Percentiles rank a stretch among this genome's conserved stretches.
Conservation (phyloP, 176 grass and related monocot species). For the Paspalum notatum region DNA sequence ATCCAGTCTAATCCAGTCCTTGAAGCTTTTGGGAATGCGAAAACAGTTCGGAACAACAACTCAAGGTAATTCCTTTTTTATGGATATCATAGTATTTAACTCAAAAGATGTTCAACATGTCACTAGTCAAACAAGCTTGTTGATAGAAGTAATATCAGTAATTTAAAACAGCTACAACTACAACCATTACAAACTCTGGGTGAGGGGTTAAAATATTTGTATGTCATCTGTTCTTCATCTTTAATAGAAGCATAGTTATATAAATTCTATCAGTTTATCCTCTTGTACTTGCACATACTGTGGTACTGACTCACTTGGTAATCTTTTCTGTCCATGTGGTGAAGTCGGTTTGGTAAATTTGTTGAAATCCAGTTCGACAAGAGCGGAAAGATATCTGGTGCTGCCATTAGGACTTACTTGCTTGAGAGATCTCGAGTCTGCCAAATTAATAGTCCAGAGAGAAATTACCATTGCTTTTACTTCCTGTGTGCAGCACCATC, state of each 20-base stretch:
- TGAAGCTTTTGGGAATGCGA: constrained; percentile 99
- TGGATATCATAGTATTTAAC: constrained; percentile 20
- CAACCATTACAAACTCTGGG: background rate
- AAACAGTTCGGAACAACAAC: constrained; percentile 99
- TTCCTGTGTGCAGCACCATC: constrained; percentile 89
- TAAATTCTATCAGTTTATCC: constrained; percentile 27
- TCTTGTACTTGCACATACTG: constrained; percentile 27
- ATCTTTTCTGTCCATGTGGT: constrained; percentile 34
- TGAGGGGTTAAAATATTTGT: constrained; percentile 7
- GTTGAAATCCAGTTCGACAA: constrained; percentile 98
- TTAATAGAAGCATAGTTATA: constrained; percentile 20
- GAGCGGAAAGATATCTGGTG: constrained; percentile 89
- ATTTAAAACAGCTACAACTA: background rate
- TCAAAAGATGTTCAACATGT: constrained; percentile 34
- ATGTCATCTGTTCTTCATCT: constrained; percentile 8
- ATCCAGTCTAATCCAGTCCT: constrained; percentile 96
- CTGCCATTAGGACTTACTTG: constrained; percentile 98
- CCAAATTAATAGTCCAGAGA: constrained; percentile 93
- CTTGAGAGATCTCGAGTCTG: constrained; percentile 97
- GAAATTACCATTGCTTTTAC: constrained; percentile 98
- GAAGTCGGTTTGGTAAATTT: constrained; percentile 98
- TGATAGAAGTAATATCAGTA: background rate
- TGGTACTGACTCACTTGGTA: constrained; percentile 32
- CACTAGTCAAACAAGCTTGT: background rate
- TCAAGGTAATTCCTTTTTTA: constrained; percentile 69